Base-by-base conservation (phyloP, 1,284 basidiomycete species). In the Chiua sp. region DNA sequence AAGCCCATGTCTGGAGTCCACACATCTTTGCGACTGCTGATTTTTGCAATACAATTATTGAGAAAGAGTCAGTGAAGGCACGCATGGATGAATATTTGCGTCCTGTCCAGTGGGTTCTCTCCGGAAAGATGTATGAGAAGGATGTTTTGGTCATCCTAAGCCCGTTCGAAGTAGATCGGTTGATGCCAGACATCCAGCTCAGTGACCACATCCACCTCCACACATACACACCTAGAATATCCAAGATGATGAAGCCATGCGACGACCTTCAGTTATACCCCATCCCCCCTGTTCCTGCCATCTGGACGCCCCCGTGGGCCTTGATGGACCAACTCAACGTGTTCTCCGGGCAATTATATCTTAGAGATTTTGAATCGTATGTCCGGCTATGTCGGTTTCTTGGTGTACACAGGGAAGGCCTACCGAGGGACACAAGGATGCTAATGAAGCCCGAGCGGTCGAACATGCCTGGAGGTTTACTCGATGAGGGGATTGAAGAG, bases 101-200 rank as follows among this genome's bases (percentile, higher is more conserved):
- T n/a, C 75, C 79, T 0, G 72, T 80, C 22, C 72, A 77, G 44
- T 80, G 81, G 80, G 67, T 82, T 47, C 47, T 79, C 28, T 75
- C 77, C 2, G 52, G 55, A 16, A 55, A 37, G 33, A 7, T 7
- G 35, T 23, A 26, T 16, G 22, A 39, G 10, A 53, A 30, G 7
- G 46, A 37, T 3, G 56, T 66, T 12, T 62, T 79, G 3, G 69
- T 83, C 26, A 64, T 76, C 12, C 55, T 81, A 57, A 82, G 82
- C 61, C 79, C 81, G 6, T 74, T 46, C 57, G 82, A 83, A 59
- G 78, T 67, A 28, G 77, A 82, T 51, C 59, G 62, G 33, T 70
- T 82, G 16, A 67, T 82, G 12, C 73, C 77, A 0, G 44, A 57
- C 1, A 79, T 82, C 54, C 75, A 71, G 23, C 46, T 49, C 22